Percentiles rank a stretch among this genome's conserved stretches.
phyloP scores from a whole-genome alignment of 116 monocot genomes.

The Trichopus zeylanicus region DNA sequence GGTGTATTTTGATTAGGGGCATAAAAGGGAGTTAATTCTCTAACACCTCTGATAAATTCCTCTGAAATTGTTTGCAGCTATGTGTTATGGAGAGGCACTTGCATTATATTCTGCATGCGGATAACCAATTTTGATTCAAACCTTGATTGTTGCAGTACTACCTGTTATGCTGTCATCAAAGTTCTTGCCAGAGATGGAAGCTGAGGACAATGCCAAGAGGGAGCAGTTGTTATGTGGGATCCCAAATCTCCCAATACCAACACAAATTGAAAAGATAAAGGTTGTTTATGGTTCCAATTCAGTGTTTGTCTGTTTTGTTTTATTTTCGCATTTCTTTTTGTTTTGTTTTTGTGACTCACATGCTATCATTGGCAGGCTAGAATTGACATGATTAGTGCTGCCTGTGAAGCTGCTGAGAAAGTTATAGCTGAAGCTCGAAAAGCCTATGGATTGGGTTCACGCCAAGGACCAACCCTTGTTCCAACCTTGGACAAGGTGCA shows the following conservation, averaged over 20 bases:
- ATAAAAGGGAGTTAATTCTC: too few relatives aligned
- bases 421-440: conserved; percentile 84
- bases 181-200: conserved; percentile 96
- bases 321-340: not conserved
- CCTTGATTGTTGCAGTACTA: conserved; percentile 41
- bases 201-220: conserved; percentile 76
- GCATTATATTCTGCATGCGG: not conserved
- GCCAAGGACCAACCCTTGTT: conserved; percentile 58
- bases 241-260: conserved; percentile 57
- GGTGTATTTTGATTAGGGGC: too few relatives aligned
- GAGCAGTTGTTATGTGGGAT: conserved; percentile 73
- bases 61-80: too few relatives aligned
- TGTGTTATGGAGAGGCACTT: too few relatives aligned
- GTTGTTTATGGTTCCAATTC: conserved; percentile 9
- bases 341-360: not conserved
- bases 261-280: conserved; percentile 95
- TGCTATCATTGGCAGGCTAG: conserved; percentile 45
- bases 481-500: conserved; percentile 83
- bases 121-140: not conserved
- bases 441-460: conserved; percentile 78
- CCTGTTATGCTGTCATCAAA: conserved; percentile 99
- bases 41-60: too few relatives aligned
- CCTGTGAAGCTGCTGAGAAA: conserved; percentile 95
- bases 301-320: not conserved
- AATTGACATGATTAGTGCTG: conserved; percentile 89